phyloP scores from a whole-genome alignment of 2,329 filamentous ascomycete genomes.

The Stachybotrys chlorohalonatus region DNA sequence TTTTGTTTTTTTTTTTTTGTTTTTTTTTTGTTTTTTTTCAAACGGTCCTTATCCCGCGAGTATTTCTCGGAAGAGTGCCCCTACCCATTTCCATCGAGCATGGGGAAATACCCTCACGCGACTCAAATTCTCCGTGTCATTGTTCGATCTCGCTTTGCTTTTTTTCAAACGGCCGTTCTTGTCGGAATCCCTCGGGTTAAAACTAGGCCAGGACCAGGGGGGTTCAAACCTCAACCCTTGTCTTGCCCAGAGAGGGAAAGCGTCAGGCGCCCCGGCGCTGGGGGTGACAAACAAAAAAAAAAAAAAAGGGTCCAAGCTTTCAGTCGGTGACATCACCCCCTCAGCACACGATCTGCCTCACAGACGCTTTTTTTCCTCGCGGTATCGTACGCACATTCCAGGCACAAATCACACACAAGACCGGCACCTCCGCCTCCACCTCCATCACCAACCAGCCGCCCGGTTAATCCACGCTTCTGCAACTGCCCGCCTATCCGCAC shows the following conservation, averaged over 20 bases:
- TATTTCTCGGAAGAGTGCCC: neutral
- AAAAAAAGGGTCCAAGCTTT: slow-evolving; percentile 1
- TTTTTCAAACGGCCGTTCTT: slow-evolving; percentile 20
- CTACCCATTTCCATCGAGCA: too few species aligned
- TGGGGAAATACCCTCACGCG: neutral
- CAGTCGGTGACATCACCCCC: neutral
- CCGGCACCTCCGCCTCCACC: neutral
- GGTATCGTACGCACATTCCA: neutral
- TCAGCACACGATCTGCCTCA: neutral
- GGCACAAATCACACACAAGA: neutral
- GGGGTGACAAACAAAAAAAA: neutral
- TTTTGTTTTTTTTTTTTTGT: too few species aligned
- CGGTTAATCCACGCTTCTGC: neutral
- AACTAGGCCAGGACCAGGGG: neutral
- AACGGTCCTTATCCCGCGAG: neutral
- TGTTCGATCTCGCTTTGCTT: slow-evolving; percentile 38
- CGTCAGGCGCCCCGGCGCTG: neutral
- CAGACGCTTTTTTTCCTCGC: neutral
- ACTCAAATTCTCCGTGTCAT: slow-evolving; percentile 42
- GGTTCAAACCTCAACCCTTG: neutral
- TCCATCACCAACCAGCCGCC: neutral
- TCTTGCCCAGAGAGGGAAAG: neutral
- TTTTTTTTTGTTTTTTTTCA: too few species aligned
- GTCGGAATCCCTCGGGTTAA: neutral
- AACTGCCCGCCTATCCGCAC: neutral